Percentiles rank a stretch among this genome's conserved stretches.
phyloP scores from a whole-genome alignment of 192 early-diverging fungal species.

The Coemansia sp. region DNA sequence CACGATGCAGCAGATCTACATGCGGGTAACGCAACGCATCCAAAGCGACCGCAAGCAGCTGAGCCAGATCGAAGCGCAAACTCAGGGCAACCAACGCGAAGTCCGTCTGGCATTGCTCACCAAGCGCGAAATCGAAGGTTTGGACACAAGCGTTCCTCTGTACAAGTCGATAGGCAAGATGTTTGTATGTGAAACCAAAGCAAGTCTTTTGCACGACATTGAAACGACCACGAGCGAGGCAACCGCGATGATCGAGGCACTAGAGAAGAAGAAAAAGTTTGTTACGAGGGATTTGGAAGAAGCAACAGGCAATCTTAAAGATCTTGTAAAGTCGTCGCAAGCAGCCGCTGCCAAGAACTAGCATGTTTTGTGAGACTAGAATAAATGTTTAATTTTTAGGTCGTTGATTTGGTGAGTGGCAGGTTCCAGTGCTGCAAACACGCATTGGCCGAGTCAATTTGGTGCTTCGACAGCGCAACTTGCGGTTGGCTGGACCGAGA shows the following conservation, averaged over 20 bases:
- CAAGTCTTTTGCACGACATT: slow-evolving; percentile 30
- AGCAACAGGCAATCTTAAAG: slow-evolving; percentile 33
- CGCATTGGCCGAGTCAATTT: slow-evolving; percentile 20
- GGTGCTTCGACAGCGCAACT: not conserved
- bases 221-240: slow-evolving; percentile 16
- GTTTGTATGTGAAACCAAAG: slow-evolving; percentile 47
- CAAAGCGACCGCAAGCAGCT: slow-evolving; percentile 45
- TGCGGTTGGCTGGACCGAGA: not conserved
- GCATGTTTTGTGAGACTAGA: not conserved
- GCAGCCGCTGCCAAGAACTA: not conserved
- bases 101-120: slow-evolving; percentile 42
- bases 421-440: slow-evolving; percentile 25
- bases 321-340: slow-evolving; percentile 32
- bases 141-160: slow-evolving; percentile 24
- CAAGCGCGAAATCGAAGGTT: slow-evolving; percentile 40
- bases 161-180: slow-evolving; percentile 55
- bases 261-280: slow-evolving; percentile 56
- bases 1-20: slow-evolving; percentile 45
- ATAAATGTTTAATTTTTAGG: not conserved
- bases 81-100: slow-evolving; percentile 47
- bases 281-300: slow-evolving; percentile 43
- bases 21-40: slow-evolving; percentile 45
- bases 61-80: slow-evolving; percentile 43
- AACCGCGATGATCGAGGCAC: slow-evolving; percentile 17
- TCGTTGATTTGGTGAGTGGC: not conserved